Conservation (phyloP, 108 stramenopile genomes). For the Cyclotella cryptica region DNA sequence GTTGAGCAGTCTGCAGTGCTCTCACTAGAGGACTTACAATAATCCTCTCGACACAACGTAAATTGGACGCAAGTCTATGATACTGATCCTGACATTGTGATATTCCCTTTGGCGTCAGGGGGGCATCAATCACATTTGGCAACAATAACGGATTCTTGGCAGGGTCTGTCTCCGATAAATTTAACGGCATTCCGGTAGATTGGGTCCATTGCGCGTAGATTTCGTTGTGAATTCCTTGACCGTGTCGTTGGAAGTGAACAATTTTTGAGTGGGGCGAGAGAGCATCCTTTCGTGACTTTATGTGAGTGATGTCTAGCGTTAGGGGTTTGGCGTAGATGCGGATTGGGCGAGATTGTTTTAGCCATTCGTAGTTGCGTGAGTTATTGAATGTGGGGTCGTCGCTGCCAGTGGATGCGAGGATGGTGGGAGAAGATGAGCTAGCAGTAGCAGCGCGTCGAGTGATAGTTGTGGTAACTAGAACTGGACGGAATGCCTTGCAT, state of each 20-base stretch:
- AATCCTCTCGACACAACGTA: conserved; percentile 62
- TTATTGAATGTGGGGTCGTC: conserved; percentile 3
- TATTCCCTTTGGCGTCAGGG: conserved; percentile 79
- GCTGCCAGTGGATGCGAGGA: not conserved
- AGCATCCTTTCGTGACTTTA: not conserved
- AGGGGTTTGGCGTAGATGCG: conserved; percentile 30
- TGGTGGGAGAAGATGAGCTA: not conserved
- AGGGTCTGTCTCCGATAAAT: conserved; percentile 46
- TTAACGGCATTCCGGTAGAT: conserved; percentile 24
- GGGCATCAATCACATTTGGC: conserved; percentile 76
- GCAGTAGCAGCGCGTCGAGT: not conserved
- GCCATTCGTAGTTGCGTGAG: conserved; percentile 20
- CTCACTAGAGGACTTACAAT: conserved; percentile 71
- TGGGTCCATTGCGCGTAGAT: conserved; percentile 59
- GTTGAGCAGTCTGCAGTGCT: conserved; percentile 73
- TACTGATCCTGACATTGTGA: conserved; percentile 60
- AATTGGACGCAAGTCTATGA: conserved; percentile 21
- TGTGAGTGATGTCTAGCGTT: not conserved
- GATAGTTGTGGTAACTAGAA: not conserved
- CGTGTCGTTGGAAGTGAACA: conserved; percentile 57
- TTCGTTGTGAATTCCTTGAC: conserved; percentile 60
- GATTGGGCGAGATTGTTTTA: conserved; percentile 43
- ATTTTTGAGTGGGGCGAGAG: conserved; percentile 26
- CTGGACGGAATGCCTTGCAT: conserved; percentile 3
- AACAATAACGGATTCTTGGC: conserved; percentile 68